phyloP scores from a whole-genome alignment of 148 eudicot species.

The Agrostemma githago region DNA sequence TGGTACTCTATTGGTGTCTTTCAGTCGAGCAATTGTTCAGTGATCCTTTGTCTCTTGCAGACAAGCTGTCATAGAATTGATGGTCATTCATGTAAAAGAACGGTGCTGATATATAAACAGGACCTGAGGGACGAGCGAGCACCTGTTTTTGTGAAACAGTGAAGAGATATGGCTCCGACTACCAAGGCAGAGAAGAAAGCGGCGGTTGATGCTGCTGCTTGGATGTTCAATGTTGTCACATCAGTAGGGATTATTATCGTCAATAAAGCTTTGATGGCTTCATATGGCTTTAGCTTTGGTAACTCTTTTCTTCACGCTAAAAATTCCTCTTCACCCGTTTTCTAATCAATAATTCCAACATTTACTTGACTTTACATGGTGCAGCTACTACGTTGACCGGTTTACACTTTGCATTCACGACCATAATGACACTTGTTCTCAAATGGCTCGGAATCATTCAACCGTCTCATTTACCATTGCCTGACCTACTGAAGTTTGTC shows the following conservation, averaged over 20 bases:
- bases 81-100: slow-evolving; percentile 11
- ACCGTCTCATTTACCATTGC: slow-evolving; percentile 73
- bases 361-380: slow-evolving; percentile 15
- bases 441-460: slow-evolving; percentile 88
- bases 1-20: neutral
- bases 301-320: slow-evolving; percentile 18
- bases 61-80: slow-evolving; percentile 15
- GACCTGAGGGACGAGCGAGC: slow-evolving; percentile 14
- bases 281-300: slow-evolving; percentile 78
- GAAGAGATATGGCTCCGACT: slow-evolving; percentile 51
- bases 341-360: neutral
- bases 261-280: slow-evolving; percentile 80
- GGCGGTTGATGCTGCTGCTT: slow-evolving; percentile 65
- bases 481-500: slow-evolving; percentile 82
- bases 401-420: slow-evolving; percentile 78
- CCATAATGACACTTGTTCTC: slow-evolving; percentile 76
- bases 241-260: slow-evolving; percentile 84
- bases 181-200: slow-evolving; percentile 81
- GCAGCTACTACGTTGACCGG: slow-evolving; percentile 97
- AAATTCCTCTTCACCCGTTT: neutral
- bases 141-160: slow-evolving; percentile 13
- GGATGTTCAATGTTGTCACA: slow-evolving; percentile 86
- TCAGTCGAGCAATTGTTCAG: neutral
- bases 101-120: slow-evolving; percentile 15
- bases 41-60: slow-evolving; percentile 6